Percentiles rank a stretch among this genome's conserved stretches.
Evolutionary conservation across 1,139 yeast species (phyloP).

Genomic region (Diutina sp.): DNA sequence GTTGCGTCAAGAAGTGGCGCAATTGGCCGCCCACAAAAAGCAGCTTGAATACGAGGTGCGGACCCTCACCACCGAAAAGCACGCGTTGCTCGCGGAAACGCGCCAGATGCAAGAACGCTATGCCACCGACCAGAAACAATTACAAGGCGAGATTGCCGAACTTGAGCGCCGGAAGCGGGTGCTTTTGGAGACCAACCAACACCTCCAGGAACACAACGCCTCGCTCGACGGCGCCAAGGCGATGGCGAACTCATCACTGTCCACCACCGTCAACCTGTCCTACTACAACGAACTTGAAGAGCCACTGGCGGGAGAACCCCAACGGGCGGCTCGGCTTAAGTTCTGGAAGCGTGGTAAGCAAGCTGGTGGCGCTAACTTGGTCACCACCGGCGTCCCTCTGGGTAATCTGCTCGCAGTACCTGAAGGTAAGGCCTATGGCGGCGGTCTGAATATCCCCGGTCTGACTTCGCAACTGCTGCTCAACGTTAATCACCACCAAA

Average conservation of each 20-base stretch:
- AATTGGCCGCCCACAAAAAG: neutral
- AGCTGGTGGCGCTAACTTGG: conserved; percentile 1
- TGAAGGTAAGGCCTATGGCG: neutral
- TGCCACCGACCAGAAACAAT: conserved; percentile 15
- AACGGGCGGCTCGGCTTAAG: neutral
- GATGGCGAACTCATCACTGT: neutral
- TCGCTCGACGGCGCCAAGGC: conserved; percentile 1
- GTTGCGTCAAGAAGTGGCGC: neutral
- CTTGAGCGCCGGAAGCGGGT: conserved; percentile 15
- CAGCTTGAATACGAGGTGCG: conserved; percentile 26
- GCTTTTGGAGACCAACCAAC: conserved; percentile 9
- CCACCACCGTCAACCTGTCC: neutral
- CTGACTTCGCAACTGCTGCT: conserved; percentile 1
- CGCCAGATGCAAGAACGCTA: conserved; percentile 15
- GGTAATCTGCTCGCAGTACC: neutral
- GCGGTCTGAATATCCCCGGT: neutral
- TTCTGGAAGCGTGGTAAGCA: neutral
- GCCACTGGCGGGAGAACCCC: neutral
- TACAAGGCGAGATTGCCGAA: conserved; percentile 17
- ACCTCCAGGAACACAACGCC: neutral
- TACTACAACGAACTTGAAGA: neutral
- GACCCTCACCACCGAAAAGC: conserved; percentile 20
- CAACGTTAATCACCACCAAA: neutral
- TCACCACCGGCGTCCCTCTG: conserved; percentile 2
- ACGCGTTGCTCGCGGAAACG: conserved; percentile 16